Percentiles rank a stretch among this genome's conserved stretches.
Conservation (phyloP, 2,329 filamentous ascomycete species). For the Microcera coccophila region DNA sequence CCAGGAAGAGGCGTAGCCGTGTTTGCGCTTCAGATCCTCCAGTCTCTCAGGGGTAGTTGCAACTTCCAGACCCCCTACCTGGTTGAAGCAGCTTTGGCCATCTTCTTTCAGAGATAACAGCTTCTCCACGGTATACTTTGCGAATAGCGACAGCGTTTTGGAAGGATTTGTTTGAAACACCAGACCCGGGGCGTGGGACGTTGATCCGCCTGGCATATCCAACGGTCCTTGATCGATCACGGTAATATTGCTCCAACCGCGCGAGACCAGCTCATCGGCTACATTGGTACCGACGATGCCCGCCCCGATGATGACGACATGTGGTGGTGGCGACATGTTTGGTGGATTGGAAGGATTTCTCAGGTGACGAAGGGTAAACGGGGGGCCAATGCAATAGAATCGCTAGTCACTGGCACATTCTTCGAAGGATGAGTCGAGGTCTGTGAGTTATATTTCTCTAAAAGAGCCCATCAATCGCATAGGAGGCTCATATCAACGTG, state of each 20-base stretch:
- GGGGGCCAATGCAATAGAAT: too few species aligned
- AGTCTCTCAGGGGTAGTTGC: slow-evolving; percentile 57
- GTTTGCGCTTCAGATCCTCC: slow-evolving; percentile 59
- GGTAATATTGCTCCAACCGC: slow-evolving; percentile 61
- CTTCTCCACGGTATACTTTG: slow-evolving; percentile 60
- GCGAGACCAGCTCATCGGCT: slow-evolving; percentile 58
- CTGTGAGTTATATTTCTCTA: too few species aligned
- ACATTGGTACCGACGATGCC: slow-evolving; percentile 62
- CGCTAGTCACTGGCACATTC: too few species aligned
- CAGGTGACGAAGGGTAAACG: neutral
- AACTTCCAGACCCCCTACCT: slow-evolving; percentile 59
- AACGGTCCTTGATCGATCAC: slow-evolving; percentile 62
- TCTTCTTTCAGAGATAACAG: slow-evolving; percentile 45
- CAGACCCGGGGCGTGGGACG: slow-evolving; percentile 61
- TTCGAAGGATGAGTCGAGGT: too few species aligned
- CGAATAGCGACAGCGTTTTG: slow-evolving; percentile 55
- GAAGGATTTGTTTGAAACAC: slow-evolving; percentile 60
- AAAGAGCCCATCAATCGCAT: too few species aligned
- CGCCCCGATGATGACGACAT: slow-evolving; percentile 59
- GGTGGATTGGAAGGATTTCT: neutral
- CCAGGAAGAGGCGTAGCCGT: slow-evolving; percentile 58
- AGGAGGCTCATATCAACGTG: too few species aligned
- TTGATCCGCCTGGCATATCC: slow-evolving; percentile 60
- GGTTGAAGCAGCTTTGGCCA: slow-evolving; percentile 51
- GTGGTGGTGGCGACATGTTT: slow-evolving; percentile 30